Base-by-base conservation (phyloP, 176 grass and related monocot genomes). In the Lolium perenne region DNA sequence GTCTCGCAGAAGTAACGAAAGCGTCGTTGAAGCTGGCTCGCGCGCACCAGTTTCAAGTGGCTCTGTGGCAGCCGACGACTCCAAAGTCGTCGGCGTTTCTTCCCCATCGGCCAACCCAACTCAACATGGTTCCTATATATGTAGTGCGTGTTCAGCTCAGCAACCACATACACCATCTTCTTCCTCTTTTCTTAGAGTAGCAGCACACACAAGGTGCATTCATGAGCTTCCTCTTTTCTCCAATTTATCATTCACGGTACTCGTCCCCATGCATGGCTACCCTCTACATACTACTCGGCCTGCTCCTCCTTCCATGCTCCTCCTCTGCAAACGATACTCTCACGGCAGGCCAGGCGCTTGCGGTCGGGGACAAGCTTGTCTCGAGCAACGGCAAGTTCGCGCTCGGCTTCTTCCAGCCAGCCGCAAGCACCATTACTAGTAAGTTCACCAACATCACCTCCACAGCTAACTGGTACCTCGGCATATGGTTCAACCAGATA, bases 381-480 rank as follows among this genome's bases (percentile, higher is more conserved):
- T 94, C 89, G 9, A 6, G 67, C 0, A 80, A 82, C 23, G 87
- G 83, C 50, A 89, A 59, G 72, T 94, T 91, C 12, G 80, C 76
- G 29, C 85, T 94, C 54, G 87, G 92, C 38, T 91, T 94, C 80
- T 91, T 91, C 84, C 77, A 53, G 48, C 4, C 48, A 0, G 0
- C 14, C 14, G 25, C 48, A 32, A 54, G 72, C 4, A 53, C 48
- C 22, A 32, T 16, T 32, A 18, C 4, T 2, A 76, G 72, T 11
- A 53, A 76, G 72, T 54, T 50, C 72, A 53, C 15, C 2, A 0
- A 1, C 72, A 75, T 10, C 69, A 47, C 41, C 47, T 75, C 7
- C 46, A 2, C 1, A 0, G 14, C 72, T 7, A 0, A 68, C 79
- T 81, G 38, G 72, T 76, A 76, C 72, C 72, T 76, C 8, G 72